phyloP scores from a whole-genome alignment of 2,329 filamentous ascomycete genomes.

The Gnomoniopsis smithogilvyi region DNA sequence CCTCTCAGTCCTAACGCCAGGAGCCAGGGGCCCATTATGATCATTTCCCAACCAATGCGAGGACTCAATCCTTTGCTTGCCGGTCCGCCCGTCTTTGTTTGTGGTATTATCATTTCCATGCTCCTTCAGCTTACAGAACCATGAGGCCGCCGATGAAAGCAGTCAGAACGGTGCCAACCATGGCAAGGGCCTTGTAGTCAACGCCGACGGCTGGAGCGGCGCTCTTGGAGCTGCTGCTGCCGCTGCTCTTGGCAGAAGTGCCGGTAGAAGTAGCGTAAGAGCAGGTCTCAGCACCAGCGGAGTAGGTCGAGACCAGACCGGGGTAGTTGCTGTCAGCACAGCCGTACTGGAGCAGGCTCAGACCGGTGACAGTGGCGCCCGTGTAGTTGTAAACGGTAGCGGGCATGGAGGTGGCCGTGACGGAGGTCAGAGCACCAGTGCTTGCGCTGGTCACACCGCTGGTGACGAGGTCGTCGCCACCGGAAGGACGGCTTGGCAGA shows the following conservation, averaged over 20 bases:
- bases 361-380: constrained; percentile 14
- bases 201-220: constrained; percentile 2
- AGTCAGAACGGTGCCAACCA: constrained; percentile 14
- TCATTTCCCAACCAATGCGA: neutral
- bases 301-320: constrained; percentile 18
- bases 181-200: constrained; percentile 13
- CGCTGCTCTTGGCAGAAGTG: constrained; percentile 15
- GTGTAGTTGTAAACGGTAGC: constrained; percentile 18
- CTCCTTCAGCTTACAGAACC: constrained; percentile 3
- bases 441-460: constrained; percentile 62
- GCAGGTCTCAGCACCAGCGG: constrained; percentile 16
- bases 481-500: constrained; percentile 62
- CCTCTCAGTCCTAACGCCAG: constrained; percentile 7
- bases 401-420: constrained; percentile 18
- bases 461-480: constrained; percentile 67
- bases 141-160: constrained; percentile 16
- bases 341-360: constrained; percentile 12
- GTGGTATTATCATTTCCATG: neutral
- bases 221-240: constrained; percentile 8
- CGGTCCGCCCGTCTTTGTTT: neutral
- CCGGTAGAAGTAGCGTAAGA: constrained; percentile 17
- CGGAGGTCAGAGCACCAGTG: constrained; percentile 55
- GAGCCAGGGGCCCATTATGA: neutral
- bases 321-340: constrained; percentile 16
- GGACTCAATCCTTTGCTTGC: neutral